Percentiles rank a stretch among this genome's conserved stretches.
Evolutionary conservation across 345 rosid genomes (phyloP).

Genomic region (Melastoma malabathricum): DNA sequence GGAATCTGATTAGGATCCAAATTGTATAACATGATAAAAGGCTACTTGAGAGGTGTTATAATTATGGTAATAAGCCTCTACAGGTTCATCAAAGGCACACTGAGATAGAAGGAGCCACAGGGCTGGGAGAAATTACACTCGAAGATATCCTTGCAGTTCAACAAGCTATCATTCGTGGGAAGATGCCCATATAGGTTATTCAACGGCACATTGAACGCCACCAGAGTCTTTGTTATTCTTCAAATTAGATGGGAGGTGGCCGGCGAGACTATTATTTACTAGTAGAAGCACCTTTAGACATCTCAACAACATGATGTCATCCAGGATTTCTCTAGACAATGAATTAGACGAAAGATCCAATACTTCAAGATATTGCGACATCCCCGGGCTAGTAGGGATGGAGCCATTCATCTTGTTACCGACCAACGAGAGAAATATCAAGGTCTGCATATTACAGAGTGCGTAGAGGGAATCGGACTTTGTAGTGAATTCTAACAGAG

Average conservation of each 20-base stretch:
- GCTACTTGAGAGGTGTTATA: slow-evolving; percentile 11
- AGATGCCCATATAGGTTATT: slow-evolving; percentile 51
- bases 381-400: slow-evolving; percentile 35
- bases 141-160: slow-evolving; percentile 31
- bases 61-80: slow-evolving; percentile 9
- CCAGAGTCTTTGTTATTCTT: slow-evolving; percentile 29
- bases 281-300: slow-evolving; percentile 42
- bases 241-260: slow-evolving; percentile 43
- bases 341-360: slow-evolving; percentile 50
- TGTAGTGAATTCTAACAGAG: slow-evolving; percentile 36
- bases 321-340: slow-evolving; percentile 43
- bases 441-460: slow-evolving; percentile 21
- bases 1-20: too few species aligned
- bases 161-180: slow-evolving; percentile 24
- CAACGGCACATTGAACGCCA: slow-evolving; percentile 44
- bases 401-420: slow-evolving; percentile 37
- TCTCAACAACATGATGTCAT: slow-evolving; percentile 25
- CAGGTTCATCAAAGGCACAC: slow-evolving; percentile 15
- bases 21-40: too few species aligned
- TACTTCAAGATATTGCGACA: slow-evolving; percentile 23
- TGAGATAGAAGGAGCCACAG: slow-evolving; percentile 22
- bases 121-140: slow-evolving; percentile 44
- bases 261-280: slow-evolving; percentile 41
- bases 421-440: slow-evolving; percentile 41
- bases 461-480: slow-evolving; percentile 29